phyloP scores from a whole-genome alignment of 2,329 filamentous ascomycete genomes.

The Colletotrichum ledebouriae region DNA sequence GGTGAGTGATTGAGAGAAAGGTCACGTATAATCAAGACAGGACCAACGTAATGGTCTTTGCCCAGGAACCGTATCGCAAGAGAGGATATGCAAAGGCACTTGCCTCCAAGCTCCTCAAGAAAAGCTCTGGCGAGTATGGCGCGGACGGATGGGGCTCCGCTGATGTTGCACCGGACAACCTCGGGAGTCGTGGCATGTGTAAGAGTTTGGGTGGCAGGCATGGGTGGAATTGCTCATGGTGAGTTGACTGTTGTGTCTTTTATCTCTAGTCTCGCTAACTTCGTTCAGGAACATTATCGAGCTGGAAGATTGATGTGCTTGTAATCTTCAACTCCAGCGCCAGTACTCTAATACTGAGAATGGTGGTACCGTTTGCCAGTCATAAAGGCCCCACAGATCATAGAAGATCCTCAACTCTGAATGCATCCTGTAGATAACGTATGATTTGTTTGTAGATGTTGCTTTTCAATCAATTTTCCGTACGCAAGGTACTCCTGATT shows the following conservation, averaged over 20 bases:
- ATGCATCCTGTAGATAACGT: no score
- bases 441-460: neutral
- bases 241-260: constrained; percentile 46
- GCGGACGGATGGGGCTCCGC: constrained; percentile 69
- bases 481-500: neutral
- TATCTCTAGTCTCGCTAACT: no score
- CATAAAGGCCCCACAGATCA: no score
- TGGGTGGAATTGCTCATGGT: constrained; percentile 73
- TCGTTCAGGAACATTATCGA: no score
- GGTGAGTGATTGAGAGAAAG: constrained; percentile 45
- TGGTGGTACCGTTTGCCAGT: no score
- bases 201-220: constrained; percentile 69
- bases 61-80: constrained; percentile 67
- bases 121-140: constrained; percentile 60
- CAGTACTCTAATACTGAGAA: no score
- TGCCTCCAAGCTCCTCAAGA: constrained; percentile 68
- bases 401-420: no score
- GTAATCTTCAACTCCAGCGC: no score
- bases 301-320: no score
- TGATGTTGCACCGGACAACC: constrained; percentile 74
- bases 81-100: constrained; percentile 74
- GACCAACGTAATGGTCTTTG: neutral
- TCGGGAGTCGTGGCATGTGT: constrained; percentile 72
- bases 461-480: neutral
- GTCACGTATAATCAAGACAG: no score